Base-by-base conservation (phyloP, 371 early-diverging fungal species). In the Mortierella sp. region DNA sequence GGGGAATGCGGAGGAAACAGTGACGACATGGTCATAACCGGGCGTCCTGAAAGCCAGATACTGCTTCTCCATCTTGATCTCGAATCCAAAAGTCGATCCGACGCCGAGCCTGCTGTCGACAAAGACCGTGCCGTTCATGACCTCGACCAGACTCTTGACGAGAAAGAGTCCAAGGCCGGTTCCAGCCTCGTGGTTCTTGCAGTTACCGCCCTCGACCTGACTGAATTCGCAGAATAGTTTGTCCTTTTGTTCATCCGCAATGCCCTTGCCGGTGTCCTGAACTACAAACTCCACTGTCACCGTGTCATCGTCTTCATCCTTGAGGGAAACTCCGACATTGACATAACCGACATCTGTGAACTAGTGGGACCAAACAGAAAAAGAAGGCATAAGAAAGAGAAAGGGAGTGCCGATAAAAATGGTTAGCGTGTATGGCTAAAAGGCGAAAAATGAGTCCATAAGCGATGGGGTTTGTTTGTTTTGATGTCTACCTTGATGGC, bases 251-350 rank as follows among this genome's bases (percentile, higher is more conserved):
- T 87, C 87, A 16, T 77, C 73, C 6, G 91, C 88, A 52, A 93
- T 92, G 22, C 93, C 92, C 19, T 71, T 77, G 55, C 93, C 93
- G 4, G 92, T 89, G 77, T 93, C 93, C 65, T 73, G 81, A 1
- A 93, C 91, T 13, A 87, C 85, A 71, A 90, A 79, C 65, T 85
- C 58, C 50, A 88, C 78, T 9, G 80, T 80, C 39, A 80, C 80
- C 9, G 77, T 58, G 48, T 82, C 82, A 31, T 82, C 82, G 53
- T 82, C 82, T 29, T 82, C 82, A 19, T 82, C 82, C 70, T 82
- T 82, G 53, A 82, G 65, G 24, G 82, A 77, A 10, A 82, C 82
- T 4, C 82, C 82, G 10, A 82, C 78, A 34, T 77, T 82, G 26
- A 82, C 82, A 64, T 77, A 82, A 16, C 82, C 82, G 7, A 68